These are phyloP conservation scores for Phytopythium chamaehyphon DNA, from an alignment of 352 stramenopile species.

Conservation along the genomic window DNA sequence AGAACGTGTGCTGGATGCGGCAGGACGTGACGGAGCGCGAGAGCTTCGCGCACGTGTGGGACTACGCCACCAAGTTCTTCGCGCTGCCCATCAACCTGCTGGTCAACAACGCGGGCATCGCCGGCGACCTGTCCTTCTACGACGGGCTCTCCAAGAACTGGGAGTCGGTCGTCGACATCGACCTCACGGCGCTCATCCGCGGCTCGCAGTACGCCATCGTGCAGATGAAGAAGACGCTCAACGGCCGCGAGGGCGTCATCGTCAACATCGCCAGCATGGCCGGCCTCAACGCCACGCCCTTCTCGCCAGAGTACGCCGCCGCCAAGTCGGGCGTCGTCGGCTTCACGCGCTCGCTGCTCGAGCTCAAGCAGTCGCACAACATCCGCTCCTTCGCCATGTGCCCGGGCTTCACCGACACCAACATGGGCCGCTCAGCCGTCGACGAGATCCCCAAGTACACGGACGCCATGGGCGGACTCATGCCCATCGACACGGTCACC, in stretches of 20 bases:
- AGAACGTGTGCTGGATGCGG: constrained; percentile 54
- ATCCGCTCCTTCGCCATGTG: constrained; percentile 68
- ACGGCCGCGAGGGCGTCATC: constrained; percentile 58
- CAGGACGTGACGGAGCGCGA: constrained; percentile 71
- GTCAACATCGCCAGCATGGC: constrained; percentile 73
- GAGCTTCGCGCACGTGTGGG: constrained; percentile 59
- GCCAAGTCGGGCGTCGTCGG: constrained; percentile 73
- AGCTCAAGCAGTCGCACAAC: constrained; percentile 58
- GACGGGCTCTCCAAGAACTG: constrained; percentile 32
- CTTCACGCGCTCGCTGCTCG: constrained; percentile 65
- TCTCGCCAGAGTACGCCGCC: constrained; percentile 62
- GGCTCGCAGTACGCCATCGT: constrained; percentile 60
- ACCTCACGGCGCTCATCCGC: constrained; percentile 64
- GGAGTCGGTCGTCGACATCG: constrained; percentile 69
- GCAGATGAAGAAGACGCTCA: constrained; percentile 56
- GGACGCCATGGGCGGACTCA: constrained; percentile 45
- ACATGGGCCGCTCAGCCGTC: constrained; percentile 45
- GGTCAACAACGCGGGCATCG: constrained; percentile 81
- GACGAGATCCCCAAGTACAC: constrained; percentile 39
- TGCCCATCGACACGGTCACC: constrained; percentile 46
- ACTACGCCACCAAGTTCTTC: constrained; percentile 58
- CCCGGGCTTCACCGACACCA: constrained; percentile 64
- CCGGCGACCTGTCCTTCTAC: constrained; percentile 48
- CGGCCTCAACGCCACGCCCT: constrained; percentile 42
- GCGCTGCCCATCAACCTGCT: constrained; percentile 59